A percentile compares a stretch with the other conserved stretches of the same genome.
phyloP scores from a whole-genome alignment of 805 yeast genomes.

The Komagataella kurtzmanii region DNA sequence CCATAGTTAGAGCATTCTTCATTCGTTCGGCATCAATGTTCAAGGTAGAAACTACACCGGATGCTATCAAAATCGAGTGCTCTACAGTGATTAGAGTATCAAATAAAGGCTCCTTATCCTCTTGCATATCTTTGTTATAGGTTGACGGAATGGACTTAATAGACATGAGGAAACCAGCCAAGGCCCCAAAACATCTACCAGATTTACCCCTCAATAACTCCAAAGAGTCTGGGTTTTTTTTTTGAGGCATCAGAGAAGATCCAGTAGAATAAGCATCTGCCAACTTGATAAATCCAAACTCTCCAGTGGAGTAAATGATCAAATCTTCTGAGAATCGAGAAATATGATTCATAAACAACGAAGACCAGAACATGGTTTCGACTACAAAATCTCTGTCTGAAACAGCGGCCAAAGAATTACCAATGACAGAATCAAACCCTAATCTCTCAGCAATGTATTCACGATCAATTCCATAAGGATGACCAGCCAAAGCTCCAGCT shows the following conservation, averaged over 20 bases:
- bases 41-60: conserved; percentile 91
- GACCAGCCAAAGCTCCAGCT: conserved; percentile 97
- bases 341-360: conserved; percentile 89
- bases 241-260: conserved; percentile 96
- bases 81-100: conserved; percentile 84
- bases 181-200: conserved; percentile 92
- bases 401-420: conserved; percentile 93
- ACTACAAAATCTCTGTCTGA: conserved; percentile 96
- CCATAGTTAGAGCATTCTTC: conserved; percentile 90
- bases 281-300: conserved; percentile 84
- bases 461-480: conserved; percentile 97
- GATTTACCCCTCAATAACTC: conserved; percentile 94
- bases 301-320: conserved; percentile 93
- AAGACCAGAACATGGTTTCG: conserved; percentile 91
- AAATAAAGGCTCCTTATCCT: conserved; percentile 96
- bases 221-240: conserved; percentile 94
- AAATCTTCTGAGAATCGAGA: conserved; percentile 92
- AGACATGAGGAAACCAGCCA: conserved; percentile 94
- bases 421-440: conserved; percentile 78
- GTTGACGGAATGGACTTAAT: conserved; percentile 96
- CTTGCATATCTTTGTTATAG: conserved; percentile 97
- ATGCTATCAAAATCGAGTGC: conserved; percentile 87
- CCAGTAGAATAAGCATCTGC: conserved; percentile 99
- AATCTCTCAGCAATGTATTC: conserved; percentile 72
- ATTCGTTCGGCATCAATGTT: conserved; percentile 58